Base-by-base conservation (phyloP, 805 yeast genomes). In the Starmerella geochares region DNA sequence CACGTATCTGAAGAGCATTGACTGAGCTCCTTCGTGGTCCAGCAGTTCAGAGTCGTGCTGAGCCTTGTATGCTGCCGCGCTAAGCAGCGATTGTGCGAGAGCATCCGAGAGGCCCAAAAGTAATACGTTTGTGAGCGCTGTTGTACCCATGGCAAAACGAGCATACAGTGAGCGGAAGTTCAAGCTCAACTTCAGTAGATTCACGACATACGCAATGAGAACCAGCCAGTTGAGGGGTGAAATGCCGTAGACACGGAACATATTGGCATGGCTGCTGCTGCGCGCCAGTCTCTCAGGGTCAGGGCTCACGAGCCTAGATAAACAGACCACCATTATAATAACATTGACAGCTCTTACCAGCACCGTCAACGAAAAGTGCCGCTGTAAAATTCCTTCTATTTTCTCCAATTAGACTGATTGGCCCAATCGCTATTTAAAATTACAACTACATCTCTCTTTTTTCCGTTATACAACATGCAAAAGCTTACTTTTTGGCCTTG, bases 91-190 rank as follows among this genome's bases (percentile, higher is more conserved):
- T 65, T 90, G 97, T 0, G 97, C 97, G 54, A 88, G 62, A 0
- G 88, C 78, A 63, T 90, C 97, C 0, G 96, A 87, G n/a, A 86
- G 79, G 0, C 95, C 96, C 63, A 80, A 85, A 4, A 90, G 69
- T 4, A 88, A 79, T 25, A 84, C 67, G 61, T 90, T 90, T 1
- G 96, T 81, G 21, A 80, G 76, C 51, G 86, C 76, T 32, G 87
- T 84, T 14, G 96, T 86, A n/a, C 81, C 63, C 27, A 86, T 65
- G 1, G 92, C 80, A 43, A 79, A 77, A 50, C 68, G 71, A 53
- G 75, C 74, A 63, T 87, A 87, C 13, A 65, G 48, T 29, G 43
- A 52, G 19, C 55, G 55, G 57, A 66, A 69, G 28, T 60, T 52
- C 29, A 58, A 51, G 14, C 65, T 59, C 51, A 70, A 56, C 32